Evolutionary conservation across 108 stramenopile genomes (phyloP).

Genomic region (Chaetoceros tenuissimus): DNA sequence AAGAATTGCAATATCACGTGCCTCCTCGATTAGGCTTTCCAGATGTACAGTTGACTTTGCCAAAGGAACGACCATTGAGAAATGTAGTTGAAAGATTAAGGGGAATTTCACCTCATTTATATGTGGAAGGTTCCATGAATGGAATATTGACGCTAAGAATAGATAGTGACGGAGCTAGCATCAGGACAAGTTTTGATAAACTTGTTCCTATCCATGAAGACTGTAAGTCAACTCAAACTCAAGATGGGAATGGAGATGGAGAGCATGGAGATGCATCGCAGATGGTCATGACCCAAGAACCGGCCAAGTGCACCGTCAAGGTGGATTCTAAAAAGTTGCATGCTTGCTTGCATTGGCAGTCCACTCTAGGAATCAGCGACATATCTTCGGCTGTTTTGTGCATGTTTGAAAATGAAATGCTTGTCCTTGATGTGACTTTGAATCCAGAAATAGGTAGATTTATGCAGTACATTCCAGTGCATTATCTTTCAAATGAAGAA

Average conservation of each 20-base stretch:
- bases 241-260: constrained; percentile 4
- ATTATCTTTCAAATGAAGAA: constrained; percentile 35
- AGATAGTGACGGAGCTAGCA: constrained; percentile 36
- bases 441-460: constrained; percentile 70
- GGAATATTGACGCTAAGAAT: constrained; percentile 35
- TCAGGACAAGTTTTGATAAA: constrained; percentile 43
- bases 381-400: constrained; percentile 64
- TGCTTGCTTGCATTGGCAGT: constrained; percentile 77
- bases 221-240: constrained; percentile 9
- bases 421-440: constrained; percentile 69
- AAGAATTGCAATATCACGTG: constrained; percentile 73
- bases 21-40: constrained; percentile 67
- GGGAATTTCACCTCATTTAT: constrained; percentile 42
- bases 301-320: constrained; percentile 53
- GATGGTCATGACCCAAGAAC: constrained; percentile 10
- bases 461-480: constrained; percentile 79
- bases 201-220: constrained; percentile 15
- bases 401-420: constrained; percentile 77
- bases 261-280: background rate
- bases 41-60: constrained; percentile 67
- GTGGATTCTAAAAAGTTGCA: constrained; percentile 70
- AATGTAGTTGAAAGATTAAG: constrained; percentile 68
- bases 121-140: constrained; percentile 41
- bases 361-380: constrained; percentile 5
- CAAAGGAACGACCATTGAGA: constrained; percentile 48